Evolutionary conservation across 345 rosid species (phyloP).

Genomic region (Pugionium cornutum): DNA sequence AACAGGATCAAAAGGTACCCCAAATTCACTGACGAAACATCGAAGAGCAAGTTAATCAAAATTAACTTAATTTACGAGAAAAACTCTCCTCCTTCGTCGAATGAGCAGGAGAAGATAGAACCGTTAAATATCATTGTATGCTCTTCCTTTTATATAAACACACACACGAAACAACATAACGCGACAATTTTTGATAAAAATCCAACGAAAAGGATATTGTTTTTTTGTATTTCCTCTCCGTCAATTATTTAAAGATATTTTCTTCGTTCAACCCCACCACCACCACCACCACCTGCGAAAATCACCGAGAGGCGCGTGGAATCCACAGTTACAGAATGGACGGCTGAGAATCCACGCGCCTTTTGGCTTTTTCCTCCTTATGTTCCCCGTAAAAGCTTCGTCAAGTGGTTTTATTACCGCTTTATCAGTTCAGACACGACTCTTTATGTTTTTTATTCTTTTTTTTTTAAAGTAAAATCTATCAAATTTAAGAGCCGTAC

Average conservation of each 20-base stretch:
- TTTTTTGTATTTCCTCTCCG: background rate
- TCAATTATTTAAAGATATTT: slow-evolving; percentile 33
- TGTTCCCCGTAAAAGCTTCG: background rate
- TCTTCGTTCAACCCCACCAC: background rate
- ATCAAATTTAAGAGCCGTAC: slow-evolving; percentile 38
- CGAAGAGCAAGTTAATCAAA: background rate
- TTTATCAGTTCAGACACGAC: slow-evolving; percentile 38
- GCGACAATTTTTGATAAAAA: slow-evolving; percentile 15
- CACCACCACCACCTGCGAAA: slow-evolving; percentile 9
- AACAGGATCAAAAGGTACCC: background rate
- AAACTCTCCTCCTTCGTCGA: background rate
- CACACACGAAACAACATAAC: slow-evolving; percentile 8
- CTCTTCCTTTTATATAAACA: slow-evolving; percentile 30
- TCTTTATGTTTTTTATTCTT: slow-evolving; percentile 16
- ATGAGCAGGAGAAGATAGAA: slow-evolving; percentile 23
- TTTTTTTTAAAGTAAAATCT: background rate
- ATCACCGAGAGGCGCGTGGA: slow-evolving; percentile 41
- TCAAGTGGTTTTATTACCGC: slow-evolving; percentile 18
- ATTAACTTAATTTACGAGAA: background rate
- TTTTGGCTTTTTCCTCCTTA: background rate
- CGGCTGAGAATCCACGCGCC: slow-evolving; percentile 43
- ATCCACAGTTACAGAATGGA: slow-evolving; percentile 30
- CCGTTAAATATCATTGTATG: slow-evolving; percentile 22
- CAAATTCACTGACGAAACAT: background rate
- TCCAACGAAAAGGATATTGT: slow-evolving; percentile 3